phyloP scores from a whole-genome alignment of 768 basidiomycete species.

The Panellus pusillus region DNA sequence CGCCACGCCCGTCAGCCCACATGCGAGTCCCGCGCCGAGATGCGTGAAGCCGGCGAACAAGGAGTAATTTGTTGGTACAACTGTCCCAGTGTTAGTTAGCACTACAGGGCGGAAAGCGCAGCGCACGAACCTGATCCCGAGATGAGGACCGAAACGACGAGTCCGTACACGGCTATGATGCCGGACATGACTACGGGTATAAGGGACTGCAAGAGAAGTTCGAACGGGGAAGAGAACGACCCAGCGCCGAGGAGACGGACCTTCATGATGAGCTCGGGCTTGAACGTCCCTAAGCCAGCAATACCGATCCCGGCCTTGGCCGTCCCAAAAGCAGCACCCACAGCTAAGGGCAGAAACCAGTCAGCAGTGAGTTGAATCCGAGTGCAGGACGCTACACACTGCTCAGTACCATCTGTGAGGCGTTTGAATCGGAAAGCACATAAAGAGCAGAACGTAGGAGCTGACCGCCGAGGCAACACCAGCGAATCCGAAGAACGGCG shows the following conservation, averaged over 20 bases:
- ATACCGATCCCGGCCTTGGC: conserved; percentile 97
- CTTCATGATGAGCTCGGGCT: conserved; percentile 98
- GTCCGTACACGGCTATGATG: conserved; percentile 96
- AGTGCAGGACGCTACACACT: conserved; percentile 55
- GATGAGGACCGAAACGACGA: conserved; percentile 94
- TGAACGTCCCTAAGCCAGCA: conserved; percentile 89
- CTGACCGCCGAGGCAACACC: conserved; percentile 93
- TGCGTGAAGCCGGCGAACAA: conserved; percentile 89
- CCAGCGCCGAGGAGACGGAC: conserved; percentile 38
- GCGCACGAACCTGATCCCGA: conserved; percentile 53
- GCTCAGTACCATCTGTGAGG: conserved; percentile 86
- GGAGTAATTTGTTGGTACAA: conserved; percentile 69
- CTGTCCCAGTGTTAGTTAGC: conserved; percentile 35
- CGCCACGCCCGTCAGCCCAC: conserved; percentile 87
- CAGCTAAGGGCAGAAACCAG: conserved; percentile 46
- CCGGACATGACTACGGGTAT: conserved; percentile 99
- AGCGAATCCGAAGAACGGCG: conserved; percentile 97
- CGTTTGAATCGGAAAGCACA: neutral
- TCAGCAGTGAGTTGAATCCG: conserved; percentile 1
- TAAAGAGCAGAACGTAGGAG: conserved; percentile 7
- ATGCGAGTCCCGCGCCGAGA: conserved; percentile 88
- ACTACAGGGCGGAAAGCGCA: neutral
- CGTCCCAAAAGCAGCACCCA: conserved; percentile 95
- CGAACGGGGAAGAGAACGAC: neutral
- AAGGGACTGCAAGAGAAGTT: conserved; percentile 58